Base-by-base conservation (phyloP, 2,329 filamentous ascomycete genomes). In the Fusarium hainanense region DNA sequence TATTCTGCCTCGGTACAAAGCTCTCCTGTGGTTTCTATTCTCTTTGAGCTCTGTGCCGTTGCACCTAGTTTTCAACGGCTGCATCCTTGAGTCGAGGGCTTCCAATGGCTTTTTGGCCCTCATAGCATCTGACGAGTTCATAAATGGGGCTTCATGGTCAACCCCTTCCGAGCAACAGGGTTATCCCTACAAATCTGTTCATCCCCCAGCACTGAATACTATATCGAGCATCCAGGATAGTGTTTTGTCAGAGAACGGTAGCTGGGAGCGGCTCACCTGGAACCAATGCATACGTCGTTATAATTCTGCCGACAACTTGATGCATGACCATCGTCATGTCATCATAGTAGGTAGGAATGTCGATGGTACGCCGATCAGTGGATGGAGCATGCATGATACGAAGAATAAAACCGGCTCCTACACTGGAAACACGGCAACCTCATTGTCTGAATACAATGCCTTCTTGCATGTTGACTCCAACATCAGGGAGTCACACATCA, bases 21-120 rank as follows among this genome's bases (percentile, higher is more conserved):
- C 54, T 0, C 13, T 65, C 1, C 49, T 65, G 6, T 69, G 66
- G 66, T 12, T 41, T 2, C 6, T 68, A 0, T 59, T 69, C 1
- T 54, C 59, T 0, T 28, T 64, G n/a, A 64, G 47, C 9, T 69
- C 66, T 1, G 42, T 69, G 0, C 64, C 66, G 0, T 32, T 69
- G 8, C 51, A 69, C 25, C 55, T 68, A 13, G 9, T 63, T 13
- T 58, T 65, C 11, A 65, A 65, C 62, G 62, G 62, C 11, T 51
- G 40, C 9, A 42, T 65, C 0, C 41, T 65, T 3, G 58, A 70
- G 44, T 63, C 54, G n/a, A 67, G 57, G 44, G 44, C 43, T 16
- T 54, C 63, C 0, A 68, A 68, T 18, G 65, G 60, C 1, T 69
- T 68, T 4, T 23, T 21, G 6, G 16, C 65, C 3, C 48, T 69